These are phyloP conservation scores for Immersiporthe knoxdaviesiana DNA, from an alignment of 2,329 filamentous ascomycete species.

Conservation along the genomic window DNA sequence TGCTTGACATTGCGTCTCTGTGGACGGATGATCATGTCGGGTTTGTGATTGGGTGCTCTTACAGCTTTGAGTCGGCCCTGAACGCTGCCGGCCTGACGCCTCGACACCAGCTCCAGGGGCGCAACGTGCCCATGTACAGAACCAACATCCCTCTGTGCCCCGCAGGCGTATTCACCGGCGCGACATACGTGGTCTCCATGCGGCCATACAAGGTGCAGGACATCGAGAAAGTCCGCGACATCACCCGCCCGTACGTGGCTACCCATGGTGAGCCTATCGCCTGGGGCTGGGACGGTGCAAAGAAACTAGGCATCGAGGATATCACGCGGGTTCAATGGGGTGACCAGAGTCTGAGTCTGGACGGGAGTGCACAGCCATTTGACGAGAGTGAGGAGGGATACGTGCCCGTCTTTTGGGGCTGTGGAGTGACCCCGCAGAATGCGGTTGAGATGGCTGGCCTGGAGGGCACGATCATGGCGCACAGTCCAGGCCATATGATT, in stretches of 20 bases:
- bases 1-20: slow-evolving; percentile 48
- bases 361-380: slow-evolving; percentile 43
- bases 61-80: slow-evolving; percentile 65
- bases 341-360: slow-evolving; percentile 47
- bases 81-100: slow-evolving; percentile 52
- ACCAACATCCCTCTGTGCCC: slow-evolving; percentile 60
- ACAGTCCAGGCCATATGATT: slow-evolving; percentile 66
- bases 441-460: slow-evolving; percentile 61
- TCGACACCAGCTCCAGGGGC: slow-evolving; percentile 50
- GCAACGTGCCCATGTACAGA: slow-evolving; percentile 65
- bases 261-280: slow-evolving; percentile 68
- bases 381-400: slow-evolving; percentile 43
- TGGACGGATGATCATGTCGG: slow-evolving; percentile 64
- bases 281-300: slow-evolving; percentile 64
- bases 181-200: slow-evolving; percentile 66
- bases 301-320: slow-evolving; percentile 56
- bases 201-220: slow-evolving; percentile 56
- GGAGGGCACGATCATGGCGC: slow-evolving; percentile 61
- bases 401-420: slow-evolving; percentile 65
- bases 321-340: slow-evolving; percentile 61
- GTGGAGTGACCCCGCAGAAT: slow-evolving; percentile 68
- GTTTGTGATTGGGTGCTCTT: slow-evolving; percentile 67
- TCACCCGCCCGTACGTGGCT: slow-evolving; percentile 57
- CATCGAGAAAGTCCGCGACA: slow-evolving; percentile 54
- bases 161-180: slow-evolving; percentile 59